phyloP scores from a whole-genome alignment of 768 basidiomycete species.

The Pisolithus orientalis region DNA sequence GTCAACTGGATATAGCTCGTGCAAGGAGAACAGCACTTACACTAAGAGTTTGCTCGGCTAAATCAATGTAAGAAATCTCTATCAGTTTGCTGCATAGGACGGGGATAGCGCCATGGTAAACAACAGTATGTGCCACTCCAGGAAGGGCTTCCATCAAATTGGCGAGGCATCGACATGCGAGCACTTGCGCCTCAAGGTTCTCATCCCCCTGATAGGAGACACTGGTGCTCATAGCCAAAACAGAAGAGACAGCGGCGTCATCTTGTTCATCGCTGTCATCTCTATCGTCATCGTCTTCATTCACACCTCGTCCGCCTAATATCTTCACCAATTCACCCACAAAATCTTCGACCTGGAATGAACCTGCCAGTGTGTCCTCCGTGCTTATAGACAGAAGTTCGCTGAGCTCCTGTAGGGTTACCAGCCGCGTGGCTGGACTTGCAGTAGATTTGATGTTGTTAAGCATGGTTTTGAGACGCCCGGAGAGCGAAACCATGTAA shows the following conservation, averaged over 20 bases:
- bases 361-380: constrained; percentile 93
- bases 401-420: constrained; percentile 91
- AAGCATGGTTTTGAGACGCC: constrained; percentile 85
- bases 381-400: constrained; percentile 94
- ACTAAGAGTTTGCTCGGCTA: constrained; percentile 96
- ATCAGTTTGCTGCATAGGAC: constrained; percentile 95
- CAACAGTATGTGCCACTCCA: constrained; percentile 94
- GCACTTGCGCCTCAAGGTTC: constrained; percentile 87
- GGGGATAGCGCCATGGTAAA: constrained; percentile 97
- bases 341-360: constrained; percentile 91
- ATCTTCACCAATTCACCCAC: constrained; percentile 90
- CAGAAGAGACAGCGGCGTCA: constrained; percentile 81
- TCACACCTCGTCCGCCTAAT: constrained; percentile 71
- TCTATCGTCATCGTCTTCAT: constrained; percentile 68
- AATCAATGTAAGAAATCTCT: constrained; percentile 96
- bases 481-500: constrained; percentile 87
- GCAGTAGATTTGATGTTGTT: constrained; percentile 82
- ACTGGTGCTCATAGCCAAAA: constrained; percentile 75
- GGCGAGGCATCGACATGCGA: constrained; percentile 94
- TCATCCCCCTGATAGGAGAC: constrained; percentile 71
- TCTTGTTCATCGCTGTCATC: constrained; percentile 56
- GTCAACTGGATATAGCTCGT: constrained; percentile 9
- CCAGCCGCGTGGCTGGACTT: constrained; percentile 77
- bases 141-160: constrained; percentile 99
- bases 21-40: constrained; percentile 46